Evolutionary conservation across 2,329 filamentous ascomycete species (phyloP).

Genomic region (Neurospora sp.): DNA sequence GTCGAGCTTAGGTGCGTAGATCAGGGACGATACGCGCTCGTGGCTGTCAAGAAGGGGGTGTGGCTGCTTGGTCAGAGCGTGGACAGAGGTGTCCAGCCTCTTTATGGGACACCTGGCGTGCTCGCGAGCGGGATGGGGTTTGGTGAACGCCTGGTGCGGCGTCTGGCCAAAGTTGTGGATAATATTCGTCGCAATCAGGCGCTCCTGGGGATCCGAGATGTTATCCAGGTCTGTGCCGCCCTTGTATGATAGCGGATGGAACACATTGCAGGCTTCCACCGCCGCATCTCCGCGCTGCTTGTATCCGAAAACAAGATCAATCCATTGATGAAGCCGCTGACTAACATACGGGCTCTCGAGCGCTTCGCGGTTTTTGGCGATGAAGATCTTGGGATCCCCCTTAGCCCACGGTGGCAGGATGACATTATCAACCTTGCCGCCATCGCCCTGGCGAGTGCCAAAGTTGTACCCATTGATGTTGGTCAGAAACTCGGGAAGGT

Average conservation of each 20-base stretch:
- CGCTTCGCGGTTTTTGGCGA: slow-evolving; percentile 90
- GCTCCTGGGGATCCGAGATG: slow-evolving; percentile 80
- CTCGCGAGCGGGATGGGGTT: slow-evolving; percentile 69
- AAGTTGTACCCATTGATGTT: slow-evolving; percentile 95
- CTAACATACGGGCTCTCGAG: slow-evolving; percentile 90
- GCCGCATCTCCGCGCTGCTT: slow-evolving; percentile 93
- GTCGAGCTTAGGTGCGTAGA: slow-evolving; percentile 71
- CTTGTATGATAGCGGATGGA: slow-evolving; percentile 90
- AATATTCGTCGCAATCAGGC: slow-evolving; percentile 82
- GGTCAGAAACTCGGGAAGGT: slow-evolving; percentile 85
- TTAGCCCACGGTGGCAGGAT: slow-evolving; percentile 94
- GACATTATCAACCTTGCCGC: slow-evolving; percentile 73
- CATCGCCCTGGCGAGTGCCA: slow-evolving; percentile 72
- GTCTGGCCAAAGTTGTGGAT: slow-evolving; percentile 99
- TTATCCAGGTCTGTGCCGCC: slow-evolving; percentile 87
- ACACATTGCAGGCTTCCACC: slow-evolving; percentile 85
- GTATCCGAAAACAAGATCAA: slow-evolving; percentile 86
- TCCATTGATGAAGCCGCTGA: slow-evolving; percentile 84
- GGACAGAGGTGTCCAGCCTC: slow-evolving; percentile 68
- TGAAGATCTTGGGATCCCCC: slow-evolving; percentile 89
- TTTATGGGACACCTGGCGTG: slow-evolving; percentile 53
- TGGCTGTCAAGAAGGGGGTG: slow-evolving; percentile 67
- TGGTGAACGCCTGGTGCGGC: slow-evolving; percentile 84
- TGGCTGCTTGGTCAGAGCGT: slow-evolving; percentile 67
- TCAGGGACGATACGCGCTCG: slow-evolving; percentile 71